Evolutionary conservation across 2,329 filamentous ascomycete genomes (phyloP).

Genomic region (Rugonectria rugulosa): DNA sequence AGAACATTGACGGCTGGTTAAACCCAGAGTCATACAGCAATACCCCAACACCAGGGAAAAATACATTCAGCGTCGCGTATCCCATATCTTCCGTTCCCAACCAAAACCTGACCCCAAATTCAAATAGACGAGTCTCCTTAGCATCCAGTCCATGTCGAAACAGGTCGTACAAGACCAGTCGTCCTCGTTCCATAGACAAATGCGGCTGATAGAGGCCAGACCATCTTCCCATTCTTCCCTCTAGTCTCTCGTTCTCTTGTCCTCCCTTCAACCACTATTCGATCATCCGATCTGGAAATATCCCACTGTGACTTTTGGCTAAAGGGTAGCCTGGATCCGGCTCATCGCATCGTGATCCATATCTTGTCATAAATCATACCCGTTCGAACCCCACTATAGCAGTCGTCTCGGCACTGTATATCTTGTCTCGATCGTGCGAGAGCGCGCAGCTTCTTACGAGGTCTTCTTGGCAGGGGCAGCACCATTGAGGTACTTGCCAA

Average conservation of each 20-base stretch:
- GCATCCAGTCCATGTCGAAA: slow-evolving; percentile 23
- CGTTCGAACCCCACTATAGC: slow-evolving; percentile 6
- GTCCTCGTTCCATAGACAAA: slow-evolving; percentile 23
- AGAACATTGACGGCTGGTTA: slow-evolving; percentile 17
- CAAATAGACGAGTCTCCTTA: slow-evolving; percentile 26
- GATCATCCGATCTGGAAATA: slow-evolving; percentile 11
- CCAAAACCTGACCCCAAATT: slow-evolving; percentile 21
- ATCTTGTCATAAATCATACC: slow-evolving; percentile 27
- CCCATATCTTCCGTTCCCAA: slow-evolving; percentile 26
- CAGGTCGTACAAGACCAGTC: slow-evolving; percentile 25
- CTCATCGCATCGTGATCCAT: slow-evolving; percentile 30
- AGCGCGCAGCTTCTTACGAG: slow-evolving; percentile 41
- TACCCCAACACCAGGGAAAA: slow-evolving; percentile 33
- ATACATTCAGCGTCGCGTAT: slow-evolving; percentile 26
- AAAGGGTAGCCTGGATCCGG: slow-evolving; percentile 26
- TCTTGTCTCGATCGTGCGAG: slow-evolving; percentile 7
- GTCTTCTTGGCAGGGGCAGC: slow-evolving; percentile 59
- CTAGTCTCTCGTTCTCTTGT: not conserved
- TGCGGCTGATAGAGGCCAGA: slow-evolving; percentile 17
- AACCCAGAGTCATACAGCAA: slow-evolving; percentile 29
- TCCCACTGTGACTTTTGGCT: slow-evolving; percentile 12
- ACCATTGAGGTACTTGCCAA: slow-evolving; percentile 74
- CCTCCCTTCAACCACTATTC: slow-evolving; percentile 13
- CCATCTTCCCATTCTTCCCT: slow-evolving; percentile 16
- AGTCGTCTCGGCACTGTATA: slow-evolving; percentile 10